phyloP scores from a whole-genome alignment of 2,329 filamentous ascomycete genomes.

The Aquanectria penicillioides region DNA sequence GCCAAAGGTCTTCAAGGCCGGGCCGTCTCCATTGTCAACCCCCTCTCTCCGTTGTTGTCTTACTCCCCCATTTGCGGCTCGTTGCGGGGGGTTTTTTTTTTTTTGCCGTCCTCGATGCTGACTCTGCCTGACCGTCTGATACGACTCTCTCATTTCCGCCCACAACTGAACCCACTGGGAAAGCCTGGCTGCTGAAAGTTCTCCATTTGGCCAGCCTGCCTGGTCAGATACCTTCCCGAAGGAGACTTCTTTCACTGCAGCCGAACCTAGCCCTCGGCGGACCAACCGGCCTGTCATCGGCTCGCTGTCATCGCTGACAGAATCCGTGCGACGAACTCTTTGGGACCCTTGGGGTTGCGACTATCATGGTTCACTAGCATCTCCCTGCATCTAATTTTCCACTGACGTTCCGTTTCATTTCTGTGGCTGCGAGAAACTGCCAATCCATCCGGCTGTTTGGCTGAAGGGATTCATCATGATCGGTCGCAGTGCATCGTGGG shows the following conservation, averaged over 20 bases:
- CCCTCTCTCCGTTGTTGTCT: constrained; percentile 13
- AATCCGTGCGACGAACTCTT: constrained; percentile 16
- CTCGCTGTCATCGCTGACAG: constrained; percentile 4
- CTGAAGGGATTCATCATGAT: constrained; percentile 32
- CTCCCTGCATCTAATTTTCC: constrained; percentile 27
- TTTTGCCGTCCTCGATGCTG: constrained; percentile 6
- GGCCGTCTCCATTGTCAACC: constrained; percentile 7
- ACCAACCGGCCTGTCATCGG: not conserved
- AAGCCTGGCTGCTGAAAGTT: not conserved
- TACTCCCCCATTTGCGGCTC: constrained; percentile 18
- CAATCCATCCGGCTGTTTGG: constrained; percentile 22
- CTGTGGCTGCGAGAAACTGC: constrained; percentile 12
- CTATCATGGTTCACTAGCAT: constrained; percentile 37
- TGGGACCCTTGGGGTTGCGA: constrained; percentile 19
- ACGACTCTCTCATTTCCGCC: constrained; percentile 12
- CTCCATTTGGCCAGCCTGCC: not conserved
- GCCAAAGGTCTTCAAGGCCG: constrained; percentile 7
- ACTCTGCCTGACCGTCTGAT: constrained; percentile 17
- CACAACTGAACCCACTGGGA: constrained; percentile 9
- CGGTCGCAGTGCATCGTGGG: constrained; percentile 21
- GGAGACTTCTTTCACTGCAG: constrained; percentile 19
- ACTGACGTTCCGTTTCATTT: constrained; percentile 8
- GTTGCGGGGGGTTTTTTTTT: constrained; percentile 21
- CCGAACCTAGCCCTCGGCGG: constrained; percentile 7
- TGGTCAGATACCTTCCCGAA: constrained; percentile 23